Conservation (phyloP, 495 filamentous ascomycete genomes). For the Penicillium antarcticum region DNA sequence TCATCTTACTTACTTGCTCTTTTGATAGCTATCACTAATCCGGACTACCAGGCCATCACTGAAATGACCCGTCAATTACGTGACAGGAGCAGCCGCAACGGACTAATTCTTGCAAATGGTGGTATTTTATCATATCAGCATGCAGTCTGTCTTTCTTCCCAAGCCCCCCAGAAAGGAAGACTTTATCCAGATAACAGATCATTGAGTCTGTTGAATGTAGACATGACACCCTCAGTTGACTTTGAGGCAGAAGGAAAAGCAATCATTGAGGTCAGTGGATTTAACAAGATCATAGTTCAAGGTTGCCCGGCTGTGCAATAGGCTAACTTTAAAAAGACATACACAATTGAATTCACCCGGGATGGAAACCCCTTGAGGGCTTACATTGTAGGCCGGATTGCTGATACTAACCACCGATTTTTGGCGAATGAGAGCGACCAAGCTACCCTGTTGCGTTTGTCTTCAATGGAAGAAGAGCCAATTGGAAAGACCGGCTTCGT, state of each 20-base stretch:
- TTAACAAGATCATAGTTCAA: no score
- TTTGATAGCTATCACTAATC: background rate
- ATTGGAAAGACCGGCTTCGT: constrained; percentile 8
- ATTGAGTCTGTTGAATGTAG: constrained; percentile 23
- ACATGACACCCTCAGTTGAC: constrained; percentile 30
- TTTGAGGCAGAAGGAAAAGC: constrained; percentile 40
- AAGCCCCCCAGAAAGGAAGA: constrained; percentile 29
- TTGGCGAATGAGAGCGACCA: constrained; percentile 47
- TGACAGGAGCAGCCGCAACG: constrained; percentile 32
- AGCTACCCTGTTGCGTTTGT: constrained; percentile 2
- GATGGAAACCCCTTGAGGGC: constrained; percentile 39
- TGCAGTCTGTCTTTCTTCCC: constrained; percentile 44
- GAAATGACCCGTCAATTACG: constrained; percentile 47
- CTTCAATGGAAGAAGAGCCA: constrained; percentile 3
- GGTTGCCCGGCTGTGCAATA: background rate
- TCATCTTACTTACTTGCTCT: background rate
- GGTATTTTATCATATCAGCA: constrained; percentile 54
- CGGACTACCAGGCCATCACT: constrained; percentile 37
- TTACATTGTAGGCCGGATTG: constrained; percentile 47
- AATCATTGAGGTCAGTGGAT: constrained; percentile 43
- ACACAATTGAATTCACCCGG: constrained; percentile 50
- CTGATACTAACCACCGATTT: constrained; percentile 41
- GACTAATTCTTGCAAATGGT: constrained; percentile 54
- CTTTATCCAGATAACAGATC: constrained; percentile 40
- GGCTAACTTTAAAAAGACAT: constrained; percentile 38